phyloP scores from a whole-genome alignment of 139 green algal species.

The Chlorella sorokiniana region DNA sequence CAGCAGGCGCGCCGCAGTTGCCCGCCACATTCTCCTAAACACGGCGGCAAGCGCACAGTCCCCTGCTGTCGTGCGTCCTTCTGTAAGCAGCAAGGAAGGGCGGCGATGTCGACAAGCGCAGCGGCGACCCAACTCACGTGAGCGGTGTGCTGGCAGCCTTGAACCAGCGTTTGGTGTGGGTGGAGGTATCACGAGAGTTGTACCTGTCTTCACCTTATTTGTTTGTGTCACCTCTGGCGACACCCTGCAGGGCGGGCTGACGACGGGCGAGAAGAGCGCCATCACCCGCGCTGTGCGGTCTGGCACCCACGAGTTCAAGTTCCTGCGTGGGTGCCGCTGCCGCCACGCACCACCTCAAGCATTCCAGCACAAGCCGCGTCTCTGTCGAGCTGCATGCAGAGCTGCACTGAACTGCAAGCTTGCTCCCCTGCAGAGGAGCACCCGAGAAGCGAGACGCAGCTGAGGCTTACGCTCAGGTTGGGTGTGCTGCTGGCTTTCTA shows the following conservation, averaged over 20 bases:
- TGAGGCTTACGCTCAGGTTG: too few relatives aligned
- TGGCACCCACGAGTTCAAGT: not conserved
- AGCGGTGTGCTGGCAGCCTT: not conserved
- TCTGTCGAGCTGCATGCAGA: not conserved
- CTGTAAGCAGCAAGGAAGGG: not conserved
- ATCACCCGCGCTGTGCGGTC: slow-evolving; percentile 7
- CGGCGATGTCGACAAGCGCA: not conserved
- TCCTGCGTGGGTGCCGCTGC: not conserved
- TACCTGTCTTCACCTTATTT: not conserved
- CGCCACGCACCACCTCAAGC: too few relatives aligned
- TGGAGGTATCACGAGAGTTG: not conserved
- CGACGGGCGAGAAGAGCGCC: slow-evolving; percentile 17
- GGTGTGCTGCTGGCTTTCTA: too few relatives aligned
- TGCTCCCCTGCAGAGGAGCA: too few relatives aligned
- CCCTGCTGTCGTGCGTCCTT: too few relatives aligned
- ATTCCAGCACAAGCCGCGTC: too few relatives aligned
- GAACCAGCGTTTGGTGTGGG: too few relatives aligned
- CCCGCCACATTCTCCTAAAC: too few relatives aligned
- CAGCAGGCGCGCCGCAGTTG: too few relatives aligned
- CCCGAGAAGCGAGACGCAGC: too few relatives aligned
- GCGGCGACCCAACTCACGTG: not conserved
- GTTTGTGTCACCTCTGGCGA: not conserved
- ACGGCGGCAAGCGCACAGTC: too few relatives aligned
- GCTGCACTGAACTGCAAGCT: too few relatives aligned
- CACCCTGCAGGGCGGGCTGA: not conserved